phyloP scores from a whole-genome alignment of 2,329 filamentous ascomycete species.

The Xylaria sp. region DNA sequence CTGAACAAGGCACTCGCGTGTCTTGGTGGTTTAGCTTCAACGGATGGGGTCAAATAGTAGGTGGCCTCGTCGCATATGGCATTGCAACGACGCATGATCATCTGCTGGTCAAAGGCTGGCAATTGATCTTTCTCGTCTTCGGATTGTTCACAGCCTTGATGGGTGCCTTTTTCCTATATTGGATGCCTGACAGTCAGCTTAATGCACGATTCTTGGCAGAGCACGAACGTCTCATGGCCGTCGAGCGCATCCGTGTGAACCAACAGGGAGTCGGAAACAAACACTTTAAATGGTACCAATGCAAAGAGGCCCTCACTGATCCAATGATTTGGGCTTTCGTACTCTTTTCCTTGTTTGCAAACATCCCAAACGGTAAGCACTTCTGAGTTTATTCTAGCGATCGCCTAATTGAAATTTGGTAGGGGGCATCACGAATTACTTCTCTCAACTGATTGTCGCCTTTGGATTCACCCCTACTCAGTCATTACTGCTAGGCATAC shows the following conservation, averaged over 20 bases:
- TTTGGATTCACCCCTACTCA: conserved; percentile 74
- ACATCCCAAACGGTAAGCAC: conserved; percentile 53
- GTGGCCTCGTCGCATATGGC: conserved; percentile 56
- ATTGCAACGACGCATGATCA: conserved; percentile 55
- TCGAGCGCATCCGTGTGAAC: conserved; percentile 68
- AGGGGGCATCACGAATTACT: conserved; percentile 54
- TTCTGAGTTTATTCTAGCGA: not conserved
- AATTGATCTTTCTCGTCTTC: conserved; percentile 68
- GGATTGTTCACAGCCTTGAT: conserved; percentile 63
- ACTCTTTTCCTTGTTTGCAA: conserved; percentile 49
- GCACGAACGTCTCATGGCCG: conserved; percentile 66
- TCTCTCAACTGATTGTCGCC: conserved; percentile 56
- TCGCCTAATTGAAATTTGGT: not conserved
- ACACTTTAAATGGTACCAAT: conserved; percentile 73
- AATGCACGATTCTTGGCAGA: conserved; percentile 62
- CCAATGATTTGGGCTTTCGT: conserved; percentile 54
- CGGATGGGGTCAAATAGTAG: conserved; percentile 54
- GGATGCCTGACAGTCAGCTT: conserved; percentile 58
- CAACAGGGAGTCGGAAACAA: conserved; percentile 76
- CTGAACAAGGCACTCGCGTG: conserved; percentile 48
- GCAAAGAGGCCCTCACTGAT: conserved; percentile 55
- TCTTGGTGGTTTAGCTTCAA: conserved; percentile 50
- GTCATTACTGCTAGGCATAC: conserved; percentile 72
- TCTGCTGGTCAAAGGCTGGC: conserved; percentile 69
- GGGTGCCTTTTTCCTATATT: conserved; percentile 61